Evolutionary conservation across 257 asterid species (phyloP).

Genomic region (Cynanchum wilfordii): DNA sequence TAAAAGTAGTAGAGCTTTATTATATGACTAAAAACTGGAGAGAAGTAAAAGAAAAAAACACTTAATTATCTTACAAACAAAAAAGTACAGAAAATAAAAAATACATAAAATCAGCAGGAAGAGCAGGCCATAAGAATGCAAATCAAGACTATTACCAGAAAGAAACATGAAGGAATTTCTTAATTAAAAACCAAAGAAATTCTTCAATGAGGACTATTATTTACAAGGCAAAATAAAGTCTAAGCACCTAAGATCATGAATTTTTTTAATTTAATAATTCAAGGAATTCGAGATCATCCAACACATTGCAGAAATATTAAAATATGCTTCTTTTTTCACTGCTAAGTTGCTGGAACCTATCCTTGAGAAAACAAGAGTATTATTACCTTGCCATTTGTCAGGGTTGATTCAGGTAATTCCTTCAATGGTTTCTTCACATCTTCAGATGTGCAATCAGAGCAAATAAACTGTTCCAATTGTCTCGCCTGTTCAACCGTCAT

Average conservation of each 20-base stretch:
- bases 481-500: conserved; percentile 49
- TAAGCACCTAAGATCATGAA: neutral
- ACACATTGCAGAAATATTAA: neutral
- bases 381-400: conserved; percentile 32
- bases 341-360: neutral
- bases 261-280: too few species aligned
- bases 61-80: neutral
- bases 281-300: too few species aligned
- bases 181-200: neutral
- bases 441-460: conserved; percentile 44
- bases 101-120: too few species aligned
- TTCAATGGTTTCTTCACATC: conserved; percentile 31
- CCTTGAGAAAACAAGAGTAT: neutral
- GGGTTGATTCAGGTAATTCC: conserved; percentile 12
- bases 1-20: neutral
- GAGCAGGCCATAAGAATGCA: neutral
- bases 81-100: neutral
- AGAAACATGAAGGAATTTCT: neutral
- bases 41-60: neutral
- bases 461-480: conserved; percentile 38
- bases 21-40: neutral
- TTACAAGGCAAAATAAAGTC: neutral
- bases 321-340: neutral
- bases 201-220: neutral
- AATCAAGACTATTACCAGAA: neutral